Evolutionary conservation across 495 filamentous ascomycete genomes (phyloP).

Genomic region (Penicillium riverlandense): DNA sequence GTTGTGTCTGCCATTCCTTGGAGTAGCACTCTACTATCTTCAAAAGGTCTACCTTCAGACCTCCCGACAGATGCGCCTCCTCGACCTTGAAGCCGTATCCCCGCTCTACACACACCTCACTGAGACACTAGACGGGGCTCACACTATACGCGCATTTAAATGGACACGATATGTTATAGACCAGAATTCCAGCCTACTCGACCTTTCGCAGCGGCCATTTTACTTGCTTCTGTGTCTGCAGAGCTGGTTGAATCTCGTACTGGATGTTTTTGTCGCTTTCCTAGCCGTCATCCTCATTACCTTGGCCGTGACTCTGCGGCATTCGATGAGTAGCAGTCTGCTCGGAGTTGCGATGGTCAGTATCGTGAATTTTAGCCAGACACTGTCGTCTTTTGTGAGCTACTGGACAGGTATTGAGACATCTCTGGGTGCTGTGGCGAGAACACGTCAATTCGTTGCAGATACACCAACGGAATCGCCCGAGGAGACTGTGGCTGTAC

Average conservation of each 20-base stretch:
- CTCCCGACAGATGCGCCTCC: conserved; percentile 51
- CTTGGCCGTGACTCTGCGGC: conserved; percentile 3
- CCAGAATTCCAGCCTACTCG: conserved; percentile 18
- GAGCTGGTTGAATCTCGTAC: conserved; percentile 30
- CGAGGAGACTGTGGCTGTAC: background rate
- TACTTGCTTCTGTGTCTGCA: conserved; percentile 42
- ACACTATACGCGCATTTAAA: conserved; percentile 45
- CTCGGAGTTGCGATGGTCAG: conserved; percentile 10
- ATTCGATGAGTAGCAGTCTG: conserved; percentile 2
- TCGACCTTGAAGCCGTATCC: conserved; percentile 50
- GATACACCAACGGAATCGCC: conserved; percentile 22
- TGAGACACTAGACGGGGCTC: conserved; percentile 34
- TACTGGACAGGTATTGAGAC: conserved; percentile 12
- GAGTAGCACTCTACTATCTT: conserved; percentile 30
- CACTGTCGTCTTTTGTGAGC: conserved; percentile 1
- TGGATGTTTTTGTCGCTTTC: conserved; percentile 33
- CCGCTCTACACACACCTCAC: conserved; percentile 44
- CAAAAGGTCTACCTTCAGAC: conserved; percentile 53
- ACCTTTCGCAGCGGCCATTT: conserved; percentile 32
- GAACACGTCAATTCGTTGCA: conserved; percentile 6
- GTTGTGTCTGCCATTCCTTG: conserved; percentile 20
- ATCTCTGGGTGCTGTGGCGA: conserved; percentile 11
- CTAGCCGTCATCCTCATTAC: conserved; percentile 16
- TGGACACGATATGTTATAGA: conserved; percentile 21
- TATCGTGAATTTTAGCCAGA: conserved; percentile 5